Percentiles rank a stretch among this genome's conserved stretches.
phyloP scores from a whole-genome alignment of 352 stramenopile species.

The Salisapilia sapeloensis region DNA sequence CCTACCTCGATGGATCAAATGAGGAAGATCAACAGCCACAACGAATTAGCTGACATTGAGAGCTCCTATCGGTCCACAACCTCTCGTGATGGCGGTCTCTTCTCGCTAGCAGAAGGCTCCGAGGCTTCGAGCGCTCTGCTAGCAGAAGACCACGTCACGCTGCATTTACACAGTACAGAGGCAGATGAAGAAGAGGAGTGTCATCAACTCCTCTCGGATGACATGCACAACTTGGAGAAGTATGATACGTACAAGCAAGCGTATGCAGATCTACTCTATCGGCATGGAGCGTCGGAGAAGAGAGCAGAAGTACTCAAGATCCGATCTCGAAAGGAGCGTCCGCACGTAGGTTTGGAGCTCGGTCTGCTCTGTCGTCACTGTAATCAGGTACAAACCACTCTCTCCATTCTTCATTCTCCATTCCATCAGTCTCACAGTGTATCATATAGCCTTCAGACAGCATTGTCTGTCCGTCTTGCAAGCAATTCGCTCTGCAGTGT shows the following conservation, averaged over 20 bases:
- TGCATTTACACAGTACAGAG: slow-evolving; percentile 24
- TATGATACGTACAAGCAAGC: slow-evolving; percentile 73
- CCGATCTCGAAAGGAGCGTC: slow-evolving; percentile 9
- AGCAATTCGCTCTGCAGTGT: slow-evolving; percentile 63
- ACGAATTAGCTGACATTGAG: not conserved
- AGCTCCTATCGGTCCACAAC: too few relatives aligned
- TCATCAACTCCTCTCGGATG: slow-evolving; percentile 30
- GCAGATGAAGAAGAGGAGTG: slow-evolving; percentile 16
- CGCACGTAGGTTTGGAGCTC: slow-evolving; percentile 34
- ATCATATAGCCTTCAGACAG: slow-evolving; percentile 22
- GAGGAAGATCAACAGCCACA: not conserved
- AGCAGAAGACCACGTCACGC: slow-evolving; percentile 21
- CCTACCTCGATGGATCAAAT: not conserved
- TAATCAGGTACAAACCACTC: slow-evolving; percentile 18
- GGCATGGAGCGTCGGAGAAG: slow-evolving; percentile 54
- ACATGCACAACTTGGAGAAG: slow-evolving; percentile 26
- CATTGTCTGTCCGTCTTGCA: slow-evolving; percentile 39
- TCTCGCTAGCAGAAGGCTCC: not conserved
- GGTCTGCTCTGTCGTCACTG: slow-evolving; percentile 51
- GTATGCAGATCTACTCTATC: slow-evolving; percentile 70
- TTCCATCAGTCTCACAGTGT: not conserved
- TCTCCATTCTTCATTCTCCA: not conserved
- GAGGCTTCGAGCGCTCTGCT: slow-evolving; percentile 1
- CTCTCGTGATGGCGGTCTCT: too few relatives aligned
- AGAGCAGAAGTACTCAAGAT: slow-evolving; percentile 62